phyloP scores from a whole-genome alignment of 2,329 filamentous ascomycete genomes.

The Aspergillus sp. region DNA sequence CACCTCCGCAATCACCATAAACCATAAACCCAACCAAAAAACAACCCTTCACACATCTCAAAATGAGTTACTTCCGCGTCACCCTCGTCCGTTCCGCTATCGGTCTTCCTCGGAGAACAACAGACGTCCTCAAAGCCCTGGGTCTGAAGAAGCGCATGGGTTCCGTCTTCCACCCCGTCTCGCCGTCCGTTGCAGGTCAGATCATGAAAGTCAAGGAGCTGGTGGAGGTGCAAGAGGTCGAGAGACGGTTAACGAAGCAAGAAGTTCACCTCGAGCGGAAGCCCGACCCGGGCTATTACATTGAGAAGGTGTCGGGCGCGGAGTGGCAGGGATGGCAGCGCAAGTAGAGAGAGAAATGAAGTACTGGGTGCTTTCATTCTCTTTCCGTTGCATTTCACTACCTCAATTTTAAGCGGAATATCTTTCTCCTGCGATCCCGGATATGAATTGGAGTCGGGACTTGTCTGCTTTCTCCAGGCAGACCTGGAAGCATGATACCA shows the following conservation, averaged over 20 bases:
- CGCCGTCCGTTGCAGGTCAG: conserved; percentile 76
- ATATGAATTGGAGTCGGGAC: too few species aligned
- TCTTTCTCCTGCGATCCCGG: too few species aligned
- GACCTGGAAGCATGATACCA: too few species aligned
- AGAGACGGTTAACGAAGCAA: conserved; percentile 55
- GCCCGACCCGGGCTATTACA: conserved; percentile 74
- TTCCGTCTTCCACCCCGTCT: conserved; percentile 85
- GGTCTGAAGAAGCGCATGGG: conserved; percentile 79
- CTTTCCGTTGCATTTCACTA: neutral
- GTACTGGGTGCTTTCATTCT: neutral
- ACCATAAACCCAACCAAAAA: neutral
- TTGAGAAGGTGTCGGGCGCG: conserved; percentile 55
- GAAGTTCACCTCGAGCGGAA: conserved; percentile 68
- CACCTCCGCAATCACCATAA: neutral
- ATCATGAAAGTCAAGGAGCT: conserved; percentile 94
- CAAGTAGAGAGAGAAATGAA: neutral
- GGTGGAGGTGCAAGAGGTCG: conserved; percentile 76
- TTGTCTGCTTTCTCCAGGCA: too few species aligned
- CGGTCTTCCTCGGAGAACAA: conserved; percentile 74
- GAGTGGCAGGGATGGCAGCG: conserved; percentile 17
- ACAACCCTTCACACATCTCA: conserved; percentile 1
- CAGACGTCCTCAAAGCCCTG: conserved; percentile 76
- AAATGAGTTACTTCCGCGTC: conserved; percentile 82
- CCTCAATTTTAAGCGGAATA: too few species aligned
- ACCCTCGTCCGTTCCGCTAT: conserved; percentile 87